These are phyloP conservation scores for Penicillium antarcticum DNA, from an alignment of 495 filamentous ascomycete species.

Conservation along the genomic window DNA sequence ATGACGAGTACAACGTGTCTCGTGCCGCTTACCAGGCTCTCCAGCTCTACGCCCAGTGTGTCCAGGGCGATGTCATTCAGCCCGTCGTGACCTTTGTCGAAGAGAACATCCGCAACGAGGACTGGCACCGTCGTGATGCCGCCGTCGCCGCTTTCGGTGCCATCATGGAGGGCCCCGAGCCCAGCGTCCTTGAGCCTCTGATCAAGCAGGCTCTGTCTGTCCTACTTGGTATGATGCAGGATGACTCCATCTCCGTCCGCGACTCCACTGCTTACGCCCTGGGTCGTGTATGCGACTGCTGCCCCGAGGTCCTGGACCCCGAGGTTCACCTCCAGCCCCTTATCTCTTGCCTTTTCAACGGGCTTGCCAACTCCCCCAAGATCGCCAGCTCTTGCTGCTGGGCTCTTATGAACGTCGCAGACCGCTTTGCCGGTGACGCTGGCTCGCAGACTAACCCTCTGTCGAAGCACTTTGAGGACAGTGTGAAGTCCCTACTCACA, in stretches of 20 bases:
- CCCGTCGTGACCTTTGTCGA: constrained; percentile 90
- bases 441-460: constrained; percentile 77
- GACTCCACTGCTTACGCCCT: constrained; percentile 97
- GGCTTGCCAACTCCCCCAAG: constrained; percentile 86
- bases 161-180: constrained; percentile 97
- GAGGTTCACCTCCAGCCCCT: constrained; percentile 74
- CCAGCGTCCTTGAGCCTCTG: constrained; percentile 80
- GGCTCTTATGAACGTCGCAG: constrained; percentile 97
- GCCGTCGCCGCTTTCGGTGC: constrained; percentile 97
- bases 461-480: constrained; percentile 88
- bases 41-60: constrained; percentile 90
- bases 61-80: constrained; percentile 72
- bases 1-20: constrained; percentile 96
- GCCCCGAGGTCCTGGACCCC: constrained; percentile 84
- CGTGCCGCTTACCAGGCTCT: constrained; percentile 95
- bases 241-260: constrained; percentile 80
- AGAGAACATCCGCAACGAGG: constrained; percentile 78
- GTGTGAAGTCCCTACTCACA: constrained; percentile 76
- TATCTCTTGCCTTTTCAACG: constrained; percentile 84
- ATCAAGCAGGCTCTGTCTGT: constrained; percentile 92
- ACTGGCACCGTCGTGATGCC: constrained; percentile 92
- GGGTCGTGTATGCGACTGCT: constrained; percentile 89
- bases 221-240: constrained; percentile 94
- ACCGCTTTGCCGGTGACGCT: constrained; percentile 82
- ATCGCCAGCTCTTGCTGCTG: constrained; percentile 98